phyloP scores from a whole-genome alignment of 805 yeast genomes.

The Kurtzmaniella cleridarum region DNA sequence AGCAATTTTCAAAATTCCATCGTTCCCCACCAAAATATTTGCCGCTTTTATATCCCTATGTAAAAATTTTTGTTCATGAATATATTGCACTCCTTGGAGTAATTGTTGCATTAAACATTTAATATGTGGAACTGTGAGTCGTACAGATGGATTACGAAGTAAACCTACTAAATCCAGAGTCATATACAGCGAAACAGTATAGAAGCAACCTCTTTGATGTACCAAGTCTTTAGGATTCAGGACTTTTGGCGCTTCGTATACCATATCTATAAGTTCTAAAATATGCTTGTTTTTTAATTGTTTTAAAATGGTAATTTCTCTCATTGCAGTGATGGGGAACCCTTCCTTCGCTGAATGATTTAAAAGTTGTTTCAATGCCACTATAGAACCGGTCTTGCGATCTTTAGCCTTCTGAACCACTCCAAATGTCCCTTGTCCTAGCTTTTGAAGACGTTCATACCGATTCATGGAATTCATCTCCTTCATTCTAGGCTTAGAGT shows the following conservation, averaged over 20 bases:
- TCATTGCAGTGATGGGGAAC: conserved; percentile 90
- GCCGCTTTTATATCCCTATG: conserved; percentile 97
- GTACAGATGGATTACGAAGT: conserved; percentile 69
- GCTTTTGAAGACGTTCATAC: conserved; percentile 29
- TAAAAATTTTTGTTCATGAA: conserved; percentile 55
- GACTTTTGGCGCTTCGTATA: conserved; percentile 38
- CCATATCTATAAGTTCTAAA: conserved; percentile 73
- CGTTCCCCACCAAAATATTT: conserved; percentile 73
- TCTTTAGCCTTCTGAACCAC: conserved; percentile 78
- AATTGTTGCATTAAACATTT: conserved; percentile 81
- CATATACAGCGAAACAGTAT: conserved; percentile 91
- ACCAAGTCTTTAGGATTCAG: conserved; percentile 27
- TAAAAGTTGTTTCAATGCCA: conserved; percentile 85
- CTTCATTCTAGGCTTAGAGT: conserved; percentile 11
- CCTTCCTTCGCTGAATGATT: conserved; percentile 73
- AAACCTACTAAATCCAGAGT: conserved; percentile 87
- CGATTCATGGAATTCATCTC: conserved; percentile 28
- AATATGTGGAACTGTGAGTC: conserved; percentile 58
- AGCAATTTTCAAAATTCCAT: conserved; percentile 81
- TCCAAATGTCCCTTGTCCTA: conserved; percentile 48
- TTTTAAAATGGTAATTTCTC: conserved; percentile 84
- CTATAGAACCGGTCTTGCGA: conserved; percentile 49
- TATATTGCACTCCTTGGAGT: conserved; percentile 71
- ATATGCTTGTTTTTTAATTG: conserved; percentile 64
- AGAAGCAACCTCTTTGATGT: conserved; percentile 47